Percentiles rank a stretch among this genome's conserved stretches.
Conservation (phyloP, 768 basidiomycete species). For the Boletus tylopilopsis region DNA sequence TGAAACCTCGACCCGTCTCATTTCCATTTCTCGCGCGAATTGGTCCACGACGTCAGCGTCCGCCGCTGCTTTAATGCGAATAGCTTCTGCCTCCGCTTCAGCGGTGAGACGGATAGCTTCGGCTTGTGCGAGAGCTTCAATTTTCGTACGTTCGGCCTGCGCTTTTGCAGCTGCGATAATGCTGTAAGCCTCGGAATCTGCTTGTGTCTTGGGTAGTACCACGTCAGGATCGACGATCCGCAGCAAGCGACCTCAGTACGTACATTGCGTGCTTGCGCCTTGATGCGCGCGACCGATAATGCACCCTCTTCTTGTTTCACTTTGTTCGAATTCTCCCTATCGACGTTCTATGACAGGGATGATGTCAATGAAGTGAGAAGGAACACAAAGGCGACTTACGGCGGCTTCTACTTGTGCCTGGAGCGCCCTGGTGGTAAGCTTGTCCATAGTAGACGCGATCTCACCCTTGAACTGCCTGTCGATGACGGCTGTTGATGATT, state of each 20-base stretch:
- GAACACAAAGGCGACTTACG: conserved; percentile 35
- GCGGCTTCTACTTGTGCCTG: conserved; percentile 88
- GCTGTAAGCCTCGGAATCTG: conserved; percentile 73
- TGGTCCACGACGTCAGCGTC: conserved; percentile 56
- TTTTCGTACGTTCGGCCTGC: conserved; percentile 58
- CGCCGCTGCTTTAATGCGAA: conserved; percentile 59
- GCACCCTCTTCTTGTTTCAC: conserved; percentile 83
- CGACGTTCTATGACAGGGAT: conserved; percentile 56
- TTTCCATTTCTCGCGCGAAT: conserved; percentile 76
- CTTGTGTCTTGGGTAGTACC: conserved; percentile 44
- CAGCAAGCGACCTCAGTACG: conserved; percentile 4
- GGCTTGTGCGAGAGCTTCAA: conserved; percentile 74
- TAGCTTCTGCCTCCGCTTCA: conserved; percentile 69
- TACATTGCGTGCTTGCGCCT: conserved; percentile 57
- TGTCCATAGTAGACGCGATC: conserved; percentile 82
- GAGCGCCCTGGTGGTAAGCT: conserved; percentile 76
- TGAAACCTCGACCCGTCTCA: conserved; percentile 61
- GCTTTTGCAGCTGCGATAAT: conserved; percentile 73
- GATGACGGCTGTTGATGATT: conserved; percentile 60
- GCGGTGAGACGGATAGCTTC: conserved; percentile 74
- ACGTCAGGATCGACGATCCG: conserved; percentile 6
- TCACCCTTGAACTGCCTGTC: conserved; percentile 89
- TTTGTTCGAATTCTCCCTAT: conserved; percentile 83
- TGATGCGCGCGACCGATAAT: conserved; percentile 72
- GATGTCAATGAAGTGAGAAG: not conserved